phyloP scores from a whole-genome alignment of 257 asterid genomes.

The Ocimum tenuiflorum region DNA sequence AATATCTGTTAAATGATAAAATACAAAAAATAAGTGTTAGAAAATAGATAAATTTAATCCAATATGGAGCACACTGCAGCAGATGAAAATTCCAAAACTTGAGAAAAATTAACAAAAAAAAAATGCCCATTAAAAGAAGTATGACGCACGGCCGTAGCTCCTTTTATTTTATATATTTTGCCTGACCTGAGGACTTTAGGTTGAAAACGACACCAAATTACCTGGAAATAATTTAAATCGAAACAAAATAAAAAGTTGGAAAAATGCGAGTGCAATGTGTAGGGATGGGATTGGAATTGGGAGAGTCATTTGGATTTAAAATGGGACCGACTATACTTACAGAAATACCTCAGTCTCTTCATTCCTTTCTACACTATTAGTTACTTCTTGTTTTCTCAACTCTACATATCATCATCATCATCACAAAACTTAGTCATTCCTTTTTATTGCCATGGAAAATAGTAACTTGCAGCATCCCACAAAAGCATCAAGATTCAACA shows the following conservation, averaged over 20 bases:
- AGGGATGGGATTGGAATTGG: slow-evolving; percentile 17
- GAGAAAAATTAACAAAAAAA: neutral
- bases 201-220: slow-evolving; percentile 46
- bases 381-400: neutral
- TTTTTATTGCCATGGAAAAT: slow-evolving; percentile 42
- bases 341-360: slow-evolving; percentile 8
- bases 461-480: slow-evolving; percentile 14
- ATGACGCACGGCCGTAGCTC: neutral
- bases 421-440: neutral
- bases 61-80: neutral
- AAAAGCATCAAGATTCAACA: slow-evolving; percentile 61
- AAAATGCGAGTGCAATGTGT: slow-evolving; percentile 29
- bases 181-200: slow-evolving; percentile 31
- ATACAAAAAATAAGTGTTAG: neutral
- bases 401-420: neutral
- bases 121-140: slow-evolving; percentile 14
- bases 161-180: neutral
- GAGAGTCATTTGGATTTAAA: slow-evolving; percentile 29
- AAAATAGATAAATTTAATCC: too few relatives aligned
- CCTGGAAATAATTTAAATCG: neutral
- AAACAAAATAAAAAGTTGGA: neutral
- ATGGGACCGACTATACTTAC: slow-evolving; percentile 33
- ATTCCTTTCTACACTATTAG: slow-evolving; percentile 30
- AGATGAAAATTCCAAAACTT: neutral
- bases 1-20: neutral